phyloP scores from a whole-genome alignment of 805 yeast genomes.

The Kuraishia capsulata region DNA sequence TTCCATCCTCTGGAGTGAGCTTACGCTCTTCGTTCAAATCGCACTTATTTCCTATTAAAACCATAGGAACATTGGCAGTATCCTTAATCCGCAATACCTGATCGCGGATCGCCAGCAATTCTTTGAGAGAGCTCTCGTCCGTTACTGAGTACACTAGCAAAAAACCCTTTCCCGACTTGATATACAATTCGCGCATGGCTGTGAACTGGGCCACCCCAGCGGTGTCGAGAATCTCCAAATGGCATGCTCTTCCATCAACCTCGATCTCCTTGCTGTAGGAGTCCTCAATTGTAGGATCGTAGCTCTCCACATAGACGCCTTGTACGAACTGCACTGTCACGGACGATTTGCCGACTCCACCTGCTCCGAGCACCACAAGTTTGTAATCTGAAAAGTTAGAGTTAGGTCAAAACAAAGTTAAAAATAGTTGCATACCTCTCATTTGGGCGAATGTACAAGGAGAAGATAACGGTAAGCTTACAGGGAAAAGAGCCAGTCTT shows the following conservation, averaged over 20 bases:
- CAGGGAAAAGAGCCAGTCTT: too few species aligned
- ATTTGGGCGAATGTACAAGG: background rate
- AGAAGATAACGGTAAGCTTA: too few species aligned
- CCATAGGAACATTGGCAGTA: slow-evolving; percentile 72
- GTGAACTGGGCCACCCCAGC: slow-evolving; percentile 82
- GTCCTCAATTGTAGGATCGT: slow-evolving; percentile 97
- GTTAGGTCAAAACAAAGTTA: background rate
- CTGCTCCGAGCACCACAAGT: slow-evolving; percentile 89
- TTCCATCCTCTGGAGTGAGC: slow-evolving; percentile 75
- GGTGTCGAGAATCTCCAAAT: slow-evolving; percentile 66
- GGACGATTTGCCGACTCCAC: slow-evolving; percentile 96
- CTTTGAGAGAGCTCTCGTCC: slow-evolving; percentile 60
- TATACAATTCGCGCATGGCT: slow-evolving; percentile 86
- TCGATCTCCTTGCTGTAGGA: slow-evolving; percentile 85
- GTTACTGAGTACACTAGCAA: slow-evolving; percentile 50
- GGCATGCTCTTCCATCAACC: slow-evolving; percentile 81
- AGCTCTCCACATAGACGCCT: slow-evolving; percentile 80
- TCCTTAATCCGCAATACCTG: slow-evolving; percentile 83
- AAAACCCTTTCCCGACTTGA: slow-evolving; percentile 78
- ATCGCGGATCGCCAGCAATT: slow-evolving; percentile 68
- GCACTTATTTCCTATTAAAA: slow-evolving; percentile 84
- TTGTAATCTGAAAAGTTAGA: slow-evolving; percentile 54
- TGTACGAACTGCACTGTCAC: slow-evolving; percentile 88
- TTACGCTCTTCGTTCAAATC: slow-evolving; percentile 71
- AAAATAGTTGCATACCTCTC: background rate